Evolutionary conservation across 139 green algal species (phyloP).

Genomic region (Pleodorina starrii): DNA sequence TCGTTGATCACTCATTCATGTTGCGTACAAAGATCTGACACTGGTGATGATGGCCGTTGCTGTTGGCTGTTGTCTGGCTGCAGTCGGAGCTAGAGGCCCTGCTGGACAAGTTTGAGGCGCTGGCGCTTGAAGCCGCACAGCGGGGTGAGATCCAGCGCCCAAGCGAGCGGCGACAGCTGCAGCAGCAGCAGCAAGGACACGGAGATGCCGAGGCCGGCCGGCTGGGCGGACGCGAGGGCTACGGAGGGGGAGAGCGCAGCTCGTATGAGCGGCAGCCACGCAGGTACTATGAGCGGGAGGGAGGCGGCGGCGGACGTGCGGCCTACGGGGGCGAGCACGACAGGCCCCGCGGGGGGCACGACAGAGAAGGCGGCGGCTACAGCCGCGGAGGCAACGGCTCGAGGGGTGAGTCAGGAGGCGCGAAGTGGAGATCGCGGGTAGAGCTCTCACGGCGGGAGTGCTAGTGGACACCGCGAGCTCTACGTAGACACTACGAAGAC

Average conservation of each 20-base stretch:
- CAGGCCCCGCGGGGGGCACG: not conserved
- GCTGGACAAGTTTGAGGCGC: constrained; percentile 67
- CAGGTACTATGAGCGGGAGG: not conserved
- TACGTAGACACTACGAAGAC: not conserved
- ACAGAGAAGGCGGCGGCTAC: not conserved
- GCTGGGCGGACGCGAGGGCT: not conserved
- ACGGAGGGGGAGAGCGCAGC: not conserved
- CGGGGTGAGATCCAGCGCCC: constrained; percentile 64
- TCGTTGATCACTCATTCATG: too few species aligned
- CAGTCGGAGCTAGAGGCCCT: constrained; percentile 60
- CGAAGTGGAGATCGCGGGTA: not conserved
- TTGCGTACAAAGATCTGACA: too few species aligned
- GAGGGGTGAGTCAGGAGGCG: not conserved
- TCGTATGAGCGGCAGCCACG: not conserved
- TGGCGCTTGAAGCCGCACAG: constrained; percentile 29
- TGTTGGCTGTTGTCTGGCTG: too few species aligned
- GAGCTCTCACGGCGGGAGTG: not conserved
- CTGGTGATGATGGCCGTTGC: too few species aligned
- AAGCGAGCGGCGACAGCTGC: constrained; percentile 67
- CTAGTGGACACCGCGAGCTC: not conserved
- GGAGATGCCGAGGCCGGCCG: not conserved
- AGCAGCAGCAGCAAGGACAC: constrained; percentile 56
- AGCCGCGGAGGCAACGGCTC: not conserved
- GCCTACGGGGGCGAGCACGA: not conserved
- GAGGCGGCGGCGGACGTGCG: not conserved